phyloP scores from a whole-genome alignment of 192 early-diverging fungal genomes.

The Coemansia sp. region DNA sequence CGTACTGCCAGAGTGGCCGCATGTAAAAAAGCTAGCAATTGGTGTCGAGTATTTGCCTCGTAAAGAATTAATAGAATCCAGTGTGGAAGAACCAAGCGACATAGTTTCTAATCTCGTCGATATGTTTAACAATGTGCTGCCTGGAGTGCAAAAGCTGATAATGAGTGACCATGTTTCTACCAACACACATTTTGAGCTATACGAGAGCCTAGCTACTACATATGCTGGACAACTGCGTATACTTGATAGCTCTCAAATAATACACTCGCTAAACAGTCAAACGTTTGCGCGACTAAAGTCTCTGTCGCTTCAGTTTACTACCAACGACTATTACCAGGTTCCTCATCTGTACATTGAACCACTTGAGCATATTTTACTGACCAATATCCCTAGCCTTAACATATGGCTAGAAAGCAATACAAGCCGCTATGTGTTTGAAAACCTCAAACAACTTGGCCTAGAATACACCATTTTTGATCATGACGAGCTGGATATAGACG shows the following conservation, averaged over 20 bases:
- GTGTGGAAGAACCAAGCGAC: background rate
- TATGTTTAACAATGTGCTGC: background rate
- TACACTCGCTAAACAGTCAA: background rate
- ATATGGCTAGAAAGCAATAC: slow-evolving; percentile 2
- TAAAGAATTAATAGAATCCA: background rate
- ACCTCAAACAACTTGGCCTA: slow-evolving; percentile 1
- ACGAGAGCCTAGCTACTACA: background rate
- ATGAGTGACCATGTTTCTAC: background rate
- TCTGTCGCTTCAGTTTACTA: background rate
- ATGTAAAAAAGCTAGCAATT: slow-evolving; percentile 6
- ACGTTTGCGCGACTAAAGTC: background rate
- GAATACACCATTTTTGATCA: background rate
- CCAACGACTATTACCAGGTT: background rate
- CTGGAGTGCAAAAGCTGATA: background rate
- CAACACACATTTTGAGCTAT: background rate
- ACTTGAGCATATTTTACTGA: background rate
- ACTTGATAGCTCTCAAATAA: background rate
- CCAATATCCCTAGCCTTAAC: background rate
- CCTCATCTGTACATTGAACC: background rate
- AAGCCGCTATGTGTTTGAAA: background rate
- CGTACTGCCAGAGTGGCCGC: background rate
- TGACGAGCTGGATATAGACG: background rate
- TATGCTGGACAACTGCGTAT: background rate
- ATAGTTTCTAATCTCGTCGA: background rate
- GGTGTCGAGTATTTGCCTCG: background rate